Evolutionary conservation across 805 yeast genomes (phyloP), one percentile per base, ranked within the genome.

Genomic region (Lipomyces yamanashiensis): DNA sequence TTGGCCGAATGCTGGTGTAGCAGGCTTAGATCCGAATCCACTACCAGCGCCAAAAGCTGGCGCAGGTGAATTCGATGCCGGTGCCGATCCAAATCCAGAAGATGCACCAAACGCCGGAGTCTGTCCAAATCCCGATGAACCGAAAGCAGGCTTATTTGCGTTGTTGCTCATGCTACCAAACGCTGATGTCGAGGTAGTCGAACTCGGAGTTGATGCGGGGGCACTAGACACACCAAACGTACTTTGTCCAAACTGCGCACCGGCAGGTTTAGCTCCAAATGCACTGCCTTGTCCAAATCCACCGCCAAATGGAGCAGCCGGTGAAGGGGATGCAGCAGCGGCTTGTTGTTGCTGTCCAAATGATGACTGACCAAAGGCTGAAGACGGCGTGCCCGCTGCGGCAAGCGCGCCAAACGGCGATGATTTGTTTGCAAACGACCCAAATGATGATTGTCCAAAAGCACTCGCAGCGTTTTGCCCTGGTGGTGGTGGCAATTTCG

Each of bases 91-190:
- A 15, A 36, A 37, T 21, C 34, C 40, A 7, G 61, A 36, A 2
- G 51, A 28, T 36, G 40, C 13, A 6, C 57, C 62, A 41, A 59
- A 52, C n/a, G 58, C 48, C 21, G 51, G 58, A 7, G 55, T 10
- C 17, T 51, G 33, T 13, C 61, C 66, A 41, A 62, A 62, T 37
- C 51, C 53, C 8, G 62, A 53, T 15, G 54, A 41, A 33, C 62
- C 62, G 39, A 58, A 62, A 13, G 62, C 55, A 33, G 62, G 49
- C 36, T 40, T 43, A 8, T 51, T 33, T 13, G 53, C 13, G 28
- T 36, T 45, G 28, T 40, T 57, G 28, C 15, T 37, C 43, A 40
- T 43, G 17, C 39, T 47, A 9, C 36, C 49, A 34, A 37, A 33
- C 21, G 54, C 45, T 34, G 55, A 52, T 19, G 34, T 8, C 34